Evolutionary conservation across 2,329 filamentous ascomycete species (phyloP), one percentile per base, ranked within the genome.

Genomic region (Onygenales sp.): DNA sequence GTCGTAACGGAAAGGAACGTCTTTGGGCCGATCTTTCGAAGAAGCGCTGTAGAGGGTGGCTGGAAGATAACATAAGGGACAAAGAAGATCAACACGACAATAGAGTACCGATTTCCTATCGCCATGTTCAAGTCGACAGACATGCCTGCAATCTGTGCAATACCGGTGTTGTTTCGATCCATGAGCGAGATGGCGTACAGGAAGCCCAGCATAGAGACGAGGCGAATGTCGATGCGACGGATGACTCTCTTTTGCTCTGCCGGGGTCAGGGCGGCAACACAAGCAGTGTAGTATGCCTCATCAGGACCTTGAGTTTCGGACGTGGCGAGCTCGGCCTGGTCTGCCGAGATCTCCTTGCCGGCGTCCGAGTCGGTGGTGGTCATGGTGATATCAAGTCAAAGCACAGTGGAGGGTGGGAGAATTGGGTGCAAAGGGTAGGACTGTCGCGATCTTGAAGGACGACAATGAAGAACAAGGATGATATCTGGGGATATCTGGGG

Each of bases 161-260:
- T 75, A n/a, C 80, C 81, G 64, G 91, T 71, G 67, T 92, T 92
- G 2, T 85, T 89, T 36, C 88, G 77, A 64, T 93, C 88, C 82
- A 92, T 87, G 54, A 91, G 72, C 58, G 80, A 85, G 61, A 88
- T 76, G 65, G 85, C 88, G 69, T 91, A 91, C 72, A 89, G 78
- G 58, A 78, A 64, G 17, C 83, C 84, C 4, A 82, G 78, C 1
- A 78, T 83, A 3, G 78, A 64, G 42, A 86, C 79, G 2, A 87
- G 72, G 2, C 83, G 80, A 33, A 75, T 72, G 67, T 94, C 88
- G 60, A 93, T 75, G 10, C 81, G 80, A 53, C 78, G 76, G 43
- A 89, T 81, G 62, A 93, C 87, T 41, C 72, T 78, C 64, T 74
- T 80, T 70, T 86, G 80, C 69, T 92, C 83, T 27, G 21, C 21